Evolutionary conservation across 805 yeast genomes (phyloP).

Genomic region (Candida montana): DNA sequence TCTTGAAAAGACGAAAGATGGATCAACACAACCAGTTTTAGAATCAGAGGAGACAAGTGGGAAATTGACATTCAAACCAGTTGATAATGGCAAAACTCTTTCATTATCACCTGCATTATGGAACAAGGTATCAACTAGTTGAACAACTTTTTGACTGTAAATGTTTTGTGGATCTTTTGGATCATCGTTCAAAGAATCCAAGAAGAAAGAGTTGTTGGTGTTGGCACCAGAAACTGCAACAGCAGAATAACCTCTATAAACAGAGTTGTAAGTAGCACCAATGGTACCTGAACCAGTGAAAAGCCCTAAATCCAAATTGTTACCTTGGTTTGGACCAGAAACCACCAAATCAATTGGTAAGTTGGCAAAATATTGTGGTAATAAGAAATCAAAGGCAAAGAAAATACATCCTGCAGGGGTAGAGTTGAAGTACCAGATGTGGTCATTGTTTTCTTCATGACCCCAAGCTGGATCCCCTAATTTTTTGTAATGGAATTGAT

Average conservation of each 20-base stretch:
- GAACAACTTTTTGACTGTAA: constrained; percentile 36
- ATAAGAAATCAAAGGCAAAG: constrained; percentile 41
- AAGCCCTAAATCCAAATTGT: constrained; percentile 36
- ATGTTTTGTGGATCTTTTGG: constrained; percentile 38
- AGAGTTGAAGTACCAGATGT: constrained; percentile 52
- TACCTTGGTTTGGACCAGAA: constrained; percentile 51
- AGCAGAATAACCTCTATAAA: constrained; percentile 44
- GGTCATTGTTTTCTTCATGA: constrained; percentile 36
- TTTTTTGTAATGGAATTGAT: constrained; percentile 42
- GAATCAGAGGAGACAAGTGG: constrained; percentile 41
- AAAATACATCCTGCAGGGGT: constrained; percentile 50
- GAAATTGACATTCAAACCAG: constrained; percentile 44
- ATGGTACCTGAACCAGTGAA: constrained; percentile 45
- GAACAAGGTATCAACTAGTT: constrained; percentile 35
- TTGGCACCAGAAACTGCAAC: constrained; percentile 50
- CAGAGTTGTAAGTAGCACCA: constrained; percentile 45
- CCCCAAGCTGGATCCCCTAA: constrained; percentile 53
- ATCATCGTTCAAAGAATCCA: constrained; percentile 39
- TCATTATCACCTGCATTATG: constrained; percentile 29
- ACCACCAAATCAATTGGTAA: constrained; percentile 42
- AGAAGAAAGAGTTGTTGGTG: constrained; percentile 38
- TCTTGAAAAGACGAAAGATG: constrained; percentile 41
- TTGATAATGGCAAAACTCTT: constrained; percentile 37
- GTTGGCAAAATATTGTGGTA: constrained; percentile 41
- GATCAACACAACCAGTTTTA: constrained; percentile 32